Evolutionary conservation across 2,329 filamentous ascomycete species (phyloP), one percentile per base, ranked within the genome.

Genomic region (Cladosporium colombiae): DNA sequence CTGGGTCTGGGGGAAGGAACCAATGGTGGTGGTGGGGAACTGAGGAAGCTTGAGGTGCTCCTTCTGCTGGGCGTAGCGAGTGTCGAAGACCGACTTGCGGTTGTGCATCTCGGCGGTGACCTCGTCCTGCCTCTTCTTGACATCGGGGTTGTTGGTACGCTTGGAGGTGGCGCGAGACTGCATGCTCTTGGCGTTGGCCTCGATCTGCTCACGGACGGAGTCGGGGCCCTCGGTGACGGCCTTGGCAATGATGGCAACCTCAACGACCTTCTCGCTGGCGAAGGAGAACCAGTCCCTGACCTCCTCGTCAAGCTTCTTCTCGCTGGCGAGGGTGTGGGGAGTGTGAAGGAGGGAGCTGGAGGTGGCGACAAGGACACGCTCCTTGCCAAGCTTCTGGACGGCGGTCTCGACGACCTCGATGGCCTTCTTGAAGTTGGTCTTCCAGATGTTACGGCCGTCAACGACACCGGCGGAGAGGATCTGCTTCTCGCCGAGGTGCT

Each of bases 371-470:
- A 99, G 91, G 80, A 99, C 94, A 78, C 95, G 92, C 73, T 98
- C 93, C 87, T 97, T 94, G 84, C 95, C 94, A 70, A 99, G 88
- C 85, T 96, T 92, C 85, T 97, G 92, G 76, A 98, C 85, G 71
- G 94, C 95, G 67, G 88, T 85, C 88, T 98, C 92, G 68, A 95
- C 90, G 70, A 84, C 88, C 85, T 95, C 93, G 71, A 99, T 96
- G 77, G 95, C 93, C 76, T 88, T 88, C 88, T 96, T 91, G 85
- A 97, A 91, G 89, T 98, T 96, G 83, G 93, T 97, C 91, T 99
- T 99, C 95, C 95, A 99, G 86, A 99, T 98, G 88, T 99, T 99
- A 77, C 95, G 93, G 76, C 95, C 95, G 76, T 99, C 93, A 73
- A 99, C 95, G 74, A 99, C 91, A 92, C 95, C 95, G 71, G 89